Evolutionary conservation across 805 yeast genomes (phyloP).

Genomic region (Metschnikowia rubicola): DNA sequence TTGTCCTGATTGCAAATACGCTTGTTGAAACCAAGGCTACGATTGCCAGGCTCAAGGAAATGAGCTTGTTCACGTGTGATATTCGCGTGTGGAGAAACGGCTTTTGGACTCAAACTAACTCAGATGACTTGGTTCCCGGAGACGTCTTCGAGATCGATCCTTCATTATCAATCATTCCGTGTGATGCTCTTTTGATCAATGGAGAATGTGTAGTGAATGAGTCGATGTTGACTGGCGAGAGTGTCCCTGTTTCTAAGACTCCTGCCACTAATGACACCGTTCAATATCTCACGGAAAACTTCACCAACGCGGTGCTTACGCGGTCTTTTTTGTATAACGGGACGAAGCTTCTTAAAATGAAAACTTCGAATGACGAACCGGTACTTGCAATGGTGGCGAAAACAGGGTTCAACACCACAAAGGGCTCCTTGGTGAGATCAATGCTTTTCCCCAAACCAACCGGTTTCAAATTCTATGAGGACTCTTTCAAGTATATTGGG

Average conservation of each 20-base stretch:
- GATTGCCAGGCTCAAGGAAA: conserved; percentile 63
- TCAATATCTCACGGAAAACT: conserved; percentile 52
- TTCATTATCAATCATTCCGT: conserved; percentile 67
- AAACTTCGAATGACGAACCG: conserved; percentile 66
- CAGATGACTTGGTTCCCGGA: conserved; percentile 88
- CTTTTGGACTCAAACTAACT: conserved; percentile 80
- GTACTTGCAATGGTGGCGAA: conserved; percentile 85
- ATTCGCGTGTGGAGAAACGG: conserved; percentile 90
- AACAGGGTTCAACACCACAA: conserved; percentile 93
- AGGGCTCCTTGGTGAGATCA: conserved; percentile 88
- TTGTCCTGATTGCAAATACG: conserved; percentile 75
- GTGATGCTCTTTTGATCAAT: conserved; percentile 80
- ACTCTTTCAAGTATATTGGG: conserved; percentile 93
- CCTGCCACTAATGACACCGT: conserved; percentile 65
- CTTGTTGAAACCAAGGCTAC: conserved; percentile 82
- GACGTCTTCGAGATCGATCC: conserved; percentile 94
- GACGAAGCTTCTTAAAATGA: conserved; percentile 80
- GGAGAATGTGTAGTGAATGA: conserved; percentile 98
- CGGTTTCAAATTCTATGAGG: conserved; percentile 89
- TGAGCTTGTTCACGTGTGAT: conserved; percentile 72
- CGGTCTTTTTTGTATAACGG: conserved; percentile 83
- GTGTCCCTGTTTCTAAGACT: conserved; percentile 88
- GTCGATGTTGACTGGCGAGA: conserved; percentile 97
- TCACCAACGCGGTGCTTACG: conserved; percentile 63
- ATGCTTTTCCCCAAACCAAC: conserved; percentile 96